phyloP scores from a whole-genome alignment of 805 yeast species.

The Saccharomycopsis capsularis region DNA sequence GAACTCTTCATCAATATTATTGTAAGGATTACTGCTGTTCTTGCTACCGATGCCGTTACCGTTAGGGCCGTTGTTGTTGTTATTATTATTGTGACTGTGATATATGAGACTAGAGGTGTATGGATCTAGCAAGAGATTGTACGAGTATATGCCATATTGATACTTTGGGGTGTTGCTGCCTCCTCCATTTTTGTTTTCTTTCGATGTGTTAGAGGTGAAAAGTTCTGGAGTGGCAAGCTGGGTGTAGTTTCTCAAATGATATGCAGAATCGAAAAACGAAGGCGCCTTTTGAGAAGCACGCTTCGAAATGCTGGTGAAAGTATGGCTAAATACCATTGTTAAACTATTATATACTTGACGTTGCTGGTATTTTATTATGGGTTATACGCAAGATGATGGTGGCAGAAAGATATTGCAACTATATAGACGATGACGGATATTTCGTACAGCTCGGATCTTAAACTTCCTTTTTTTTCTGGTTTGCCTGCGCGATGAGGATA shows the following conservation, averaged over 20 bases:
- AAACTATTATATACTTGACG: no score
- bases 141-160: slow-evolving; percentile 15
- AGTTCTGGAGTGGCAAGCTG: slow-evolving; percentile 19
- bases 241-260: slow-evolving; percentile 21
- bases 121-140: slow-evolving; percentile 17
- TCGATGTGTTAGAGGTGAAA: slow-evolving; percentile 20
- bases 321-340: slow-evolving; percentile 11
- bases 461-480: no score
- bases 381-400: no score
- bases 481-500: no score
- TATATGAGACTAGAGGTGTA: slow-evolving; percentile 13
- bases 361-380: no score
- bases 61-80: slow-evolving; percentile 2
- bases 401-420: no score
- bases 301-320: slow-evolving; percentile 15
- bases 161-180: slow-evolving; percentile 17
- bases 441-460: no score
- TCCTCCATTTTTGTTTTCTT: slow-evolving; percentile 1
- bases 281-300: slow-evolving; percentile 21
- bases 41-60: background rate
- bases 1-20: slow-evolving; percentile 8
- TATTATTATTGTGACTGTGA: slow-evolving; percentile 11
- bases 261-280: slow-evolving; percentile 21
- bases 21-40: slow-evolving; percentile 1
- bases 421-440: no score